These are phyloP conservation scores for Fistulinella prunicolor DNA, from an alignment of 768 basidiomycete species.

Conservation along the genomic window DNA sequence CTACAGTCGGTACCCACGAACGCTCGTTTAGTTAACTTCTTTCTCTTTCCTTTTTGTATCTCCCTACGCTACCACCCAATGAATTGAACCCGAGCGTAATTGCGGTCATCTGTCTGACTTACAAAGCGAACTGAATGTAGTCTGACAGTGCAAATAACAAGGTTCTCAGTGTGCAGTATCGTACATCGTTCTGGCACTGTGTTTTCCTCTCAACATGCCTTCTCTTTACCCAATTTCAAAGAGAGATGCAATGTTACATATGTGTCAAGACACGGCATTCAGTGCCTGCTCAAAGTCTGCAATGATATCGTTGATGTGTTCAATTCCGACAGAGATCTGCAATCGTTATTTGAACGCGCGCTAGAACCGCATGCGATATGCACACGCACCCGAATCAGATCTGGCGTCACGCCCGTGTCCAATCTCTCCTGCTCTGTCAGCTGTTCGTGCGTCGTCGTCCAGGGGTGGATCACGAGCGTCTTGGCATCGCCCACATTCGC, in stretches of 20 bases:
- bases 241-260: no score
- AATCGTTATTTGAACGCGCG: not conserved
- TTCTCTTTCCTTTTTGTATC: slow-evolving; percentile 9
- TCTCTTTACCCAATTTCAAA: no score
- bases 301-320: slow-evolving; percentile 45
- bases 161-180: no score
- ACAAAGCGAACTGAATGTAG: no score
- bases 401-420: slow-evolving; percentile 49
- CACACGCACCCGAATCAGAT: slow-evolving; percentile 51
- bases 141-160: no score
- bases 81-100: slow-evolving; percentile 5
- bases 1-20: slow-evolving; percentile 4
- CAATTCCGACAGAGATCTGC: slow-evolving; percentile 45
- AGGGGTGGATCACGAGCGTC: slow-evolving; percentile 60
- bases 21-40: slow-evolving; percentile 26
- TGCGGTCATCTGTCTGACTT: no score
- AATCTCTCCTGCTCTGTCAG: slow-evolving; percentile 47
- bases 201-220: no score
- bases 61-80: slow-evolving; percentile 15
- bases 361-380: not conserved
- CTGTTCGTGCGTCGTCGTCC: slow-evolving; percentile 59
- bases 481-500: slow-evolving; percentile 72
- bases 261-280: slow-evolving; percentile 18
- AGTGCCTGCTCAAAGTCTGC: slow-evolving; percentile 45
- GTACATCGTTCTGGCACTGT: no score